Evolutionary conservation across 2,329 filamentous ascomycete genomes (phyloP).

Genomic region (Emergomyces pasteurianus): DNA sequence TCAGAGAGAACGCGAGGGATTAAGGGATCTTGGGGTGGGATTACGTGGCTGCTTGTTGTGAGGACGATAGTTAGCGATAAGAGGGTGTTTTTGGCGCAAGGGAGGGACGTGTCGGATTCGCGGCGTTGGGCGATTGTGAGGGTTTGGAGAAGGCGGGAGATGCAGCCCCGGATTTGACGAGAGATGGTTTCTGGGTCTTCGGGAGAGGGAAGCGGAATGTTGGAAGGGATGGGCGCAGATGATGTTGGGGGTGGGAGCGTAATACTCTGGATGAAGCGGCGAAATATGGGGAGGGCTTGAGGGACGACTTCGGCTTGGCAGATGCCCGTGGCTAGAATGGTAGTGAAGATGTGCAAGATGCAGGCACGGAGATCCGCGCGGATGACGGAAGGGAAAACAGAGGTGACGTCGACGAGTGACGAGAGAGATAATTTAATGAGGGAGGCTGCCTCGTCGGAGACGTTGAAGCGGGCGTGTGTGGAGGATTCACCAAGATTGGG

Average conservation of each 20-base stretch:
- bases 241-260: conserved; percentile 24
- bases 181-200: conserved; percentile 38
- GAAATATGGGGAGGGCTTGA: conserved; percentile 79
- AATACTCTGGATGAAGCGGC: conserved; percentile 75
- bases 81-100: conserved; percentile 86
- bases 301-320: conserved; percentile 86
- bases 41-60: conserved; percentile 61
- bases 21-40: conserved; percentile 63
- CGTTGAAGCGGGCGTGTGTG: conserved; percentile 56
- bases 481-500: conserved; percentile 53
- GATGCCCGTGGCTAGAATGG: conserved; percentile 72
- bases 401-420: conserved; percentile 83
- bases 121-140: conserved; percentile 37
- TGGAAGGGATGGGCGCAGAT: neutral
- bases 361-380: conserved; percentile 93
- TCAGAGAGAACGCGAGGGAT: conserved; percentile 66
- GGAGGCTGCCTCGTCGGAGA: conserved; percentile 75
- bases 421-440: conserved; percentile 71
- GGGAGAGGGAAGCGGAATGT: conserved; percentile 16
- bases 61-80: conserved; percentile 81
- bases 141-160: conserved; percentile 72
- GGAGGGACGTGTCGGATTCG: conserved; percentile 58
- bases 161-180: conserved; percentile 68
- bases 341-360: conserved; percentile 92
- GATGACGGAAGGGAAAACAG: conserved; percentile 93